Evolutionary conservation across 2,329 filamentous ascomycete genomes (phyloP).

Genomic region (Clarireedia hainanense): DNA sequence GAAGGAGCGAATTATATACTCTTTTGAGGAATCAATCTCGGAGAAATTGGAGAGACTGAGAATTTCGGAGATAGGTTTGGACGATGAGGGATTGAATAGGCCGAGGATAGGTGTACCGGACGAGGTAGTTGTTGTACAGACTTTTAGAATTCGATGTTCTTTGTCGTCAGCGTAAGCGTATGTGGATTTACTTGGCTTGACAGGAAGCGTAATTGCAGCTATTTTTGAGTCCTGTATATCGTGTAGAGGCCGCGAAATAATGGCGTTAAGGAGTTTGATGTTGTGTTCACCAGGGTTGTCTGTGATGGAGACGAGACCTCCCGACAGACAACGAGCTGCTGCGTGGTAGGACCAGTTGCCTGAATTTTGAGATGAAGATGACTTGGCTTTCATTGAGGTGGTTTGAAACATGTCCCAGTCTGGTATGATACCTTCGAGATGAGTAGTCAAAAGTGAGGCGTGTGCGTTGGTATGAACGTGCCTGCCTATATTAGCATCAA

Average conservation of each 20-base stretch:
- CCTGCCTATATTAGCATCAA: background rate
- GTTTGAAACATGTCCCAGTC: constrained; percentile 16
- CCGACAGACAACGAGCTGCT: constrained; percentile 11
- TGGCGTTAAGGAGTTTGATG: background rate
- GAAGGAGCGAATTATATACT: background rate
- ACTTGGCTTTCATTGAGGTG: background rate
- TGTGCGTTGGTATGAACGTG: constrained; percentile 14
- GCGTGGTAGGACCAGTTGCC: constrained; percentile 11
- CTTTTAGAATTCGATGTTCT: constrained; percentile 5
- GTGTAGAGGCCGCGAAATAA: background rate
- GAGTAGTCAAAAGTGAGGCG: constrained; percentile 9
- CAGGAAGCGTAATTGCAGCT: background rate
- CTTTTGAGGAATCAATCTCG: too few species aligned
- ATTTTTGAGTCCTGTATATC: background rate
- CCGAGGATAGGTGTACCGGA: constrained; percentile 6
- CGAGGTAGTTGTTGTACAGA: constrained; percentile 6
- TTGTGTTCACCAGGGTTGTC: constrained; percentile 11
- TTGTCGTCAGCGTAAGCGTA: constrained; percentile 9
- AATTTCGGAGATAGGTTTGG: background rate
- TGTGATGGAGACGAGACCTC: constrained; percentile 14
- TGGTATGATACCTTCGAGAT: constrained; percentile 9
- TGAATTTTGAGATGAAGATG: background rate
- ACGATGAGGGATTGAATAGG: background rate
- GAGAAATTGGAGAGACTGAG: background rate
- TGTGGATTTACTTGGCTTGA: constrained; percentile 6